Evolutionary conservation across 768 basidiomycete species (phyloP).

Genomic region (Tricholomella constricta): DNA sequence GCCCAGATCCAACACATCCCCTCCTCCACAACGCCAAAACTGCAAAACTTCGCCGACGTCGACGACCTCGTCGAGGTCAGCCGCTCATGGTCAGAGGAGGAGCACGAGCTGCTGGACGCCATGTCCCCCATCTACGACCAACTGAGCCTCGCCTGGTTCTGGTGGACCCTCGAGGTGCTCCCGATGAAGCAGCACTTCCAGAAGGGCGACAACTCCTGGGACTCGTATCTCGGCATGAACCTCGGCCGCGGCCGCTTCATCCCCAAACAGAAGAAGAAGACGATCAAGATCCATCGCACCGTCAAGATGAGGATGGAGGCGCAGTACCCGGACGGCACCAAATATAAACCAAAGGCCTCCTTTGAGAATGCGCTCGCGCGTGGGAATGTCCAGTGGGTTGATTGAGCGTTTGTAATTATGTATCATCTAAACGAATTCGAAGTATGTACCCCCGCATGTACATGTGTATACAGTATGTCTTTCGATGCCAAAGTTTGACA

Average conservation of each 20-base stretch:
- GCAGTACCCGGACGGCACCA: conserved; percentile 36
- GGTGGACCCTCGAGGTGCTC: conserved; percentile 73
- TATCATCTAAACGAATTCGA: too few relatives aligned
- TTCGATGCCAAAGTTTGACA: too few relatives aligned
- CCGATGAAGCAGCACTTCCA: conserved; percentile 46
- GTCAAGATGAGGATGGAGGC: conserved; percentile 59
- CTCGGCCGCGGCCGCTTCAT: conserved; percentile 40
- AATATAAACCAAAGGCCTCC: conserved; percentile 26
- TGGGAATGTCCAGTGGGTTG: conserved; percentile 18
- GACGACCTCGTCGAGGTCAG: conserved; percentile 9
- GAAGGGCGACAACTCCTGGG: conserved; percentile 38
- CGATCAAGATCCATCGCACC: conserved; percentile 52
- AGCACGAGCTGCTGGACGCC: conserved; percentile 64
- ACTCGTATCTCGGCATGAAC: conserved; percentile 38
- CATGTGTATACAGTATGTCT: too few relatives aligned
- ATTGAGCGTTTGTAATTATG: too few relatives aligned
- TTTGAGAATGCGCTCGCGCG: conserved; percentile 10
- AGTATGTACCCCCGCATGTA: too few relatives aligned
- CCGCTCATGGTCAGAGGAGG: conserved; percentile 56
- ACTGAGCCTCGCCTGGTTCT: conserved; percentile 42
- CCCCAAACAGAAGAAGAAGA: conserved; percentile 38
- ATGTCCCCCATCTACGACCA: conserved; percentile 62
- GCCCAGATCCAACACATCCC: conserved; percentile 26
- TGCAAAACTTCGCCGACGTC: conserved; percentile 12
- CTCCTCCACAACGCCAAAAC: conserved; percentile 7